A percentile compares a stretch with the other conserved stretches of the same genome.
These are phyloP conservation scores for Takakia lepidozioides DNA, from an alignment of 225 moss, liverwort and hornwort genomes.

Conservation along the genomic window DNA sequence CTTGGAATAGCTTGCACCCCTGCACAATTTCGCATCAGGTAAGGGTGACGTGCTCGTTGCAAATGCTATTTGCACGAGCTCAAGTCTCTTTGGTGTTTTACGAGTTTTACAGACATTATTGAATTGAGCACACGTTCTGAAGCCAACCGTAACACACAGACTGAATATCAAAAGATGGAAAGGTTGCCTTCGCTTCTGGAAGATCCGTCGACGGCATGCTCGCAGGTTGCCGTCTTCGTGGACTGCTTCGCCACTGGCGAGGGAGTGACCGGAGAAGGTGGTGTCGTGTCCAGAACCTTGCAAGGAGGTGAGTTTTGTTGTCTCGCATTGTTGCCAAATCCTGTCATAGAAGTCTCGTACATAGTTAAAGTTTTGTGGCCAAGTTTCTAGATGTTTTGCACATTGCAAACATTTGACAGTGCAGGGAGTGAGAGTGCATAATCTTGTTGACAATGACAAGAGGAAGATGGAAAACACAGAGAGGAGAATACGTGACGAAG, in stretches of 20 bases:
- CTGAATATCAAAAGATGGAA: background rate
- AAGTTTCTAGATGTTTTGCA: background rate
- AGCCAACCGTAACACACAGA: background rate
- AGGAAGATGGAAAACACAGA: background rate
- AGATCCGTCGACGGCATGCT: constrained; percentile 10
- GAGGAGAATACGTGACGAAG: constrained; percentile 18
- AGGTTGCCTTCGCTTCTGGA: background rate
- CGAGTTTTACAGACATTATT: constrained; percentile 10
- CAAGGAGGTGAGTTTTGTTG: constrained; percentile 8
- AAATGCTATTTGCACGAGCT: background rate
- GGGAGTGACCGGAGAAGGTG: constrained; percentile 29
- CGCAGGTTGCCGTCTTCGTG: constrained; percentile 15
- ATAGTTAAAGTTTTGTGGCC: background rate
- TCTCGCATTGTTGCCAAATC: constrained; percentile 21
- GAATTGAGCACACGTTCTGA: background rate
- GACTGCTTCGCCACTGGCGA: constrained; percentile 26
- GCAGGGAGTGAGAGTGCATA: background rate
- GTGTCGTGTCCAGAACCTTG: constrained; percentile 9
- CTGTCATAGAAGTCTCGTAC: constrained; percentile 12
- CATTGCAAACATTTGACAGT: background rate
- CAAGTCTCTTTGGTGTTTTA: constrained; percentile 4
- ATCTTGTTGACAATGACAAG: no score
- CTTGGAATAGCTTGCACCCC: constrained; percentile 12
- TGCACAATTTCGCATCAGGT: constrained; percentile 14
- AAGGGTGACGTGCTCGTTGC: background rate